phyloP scores from a whole-genome alignment of 2,329 filamentous ascomycete species.

The Ophiostoma perfectum region DNA sequence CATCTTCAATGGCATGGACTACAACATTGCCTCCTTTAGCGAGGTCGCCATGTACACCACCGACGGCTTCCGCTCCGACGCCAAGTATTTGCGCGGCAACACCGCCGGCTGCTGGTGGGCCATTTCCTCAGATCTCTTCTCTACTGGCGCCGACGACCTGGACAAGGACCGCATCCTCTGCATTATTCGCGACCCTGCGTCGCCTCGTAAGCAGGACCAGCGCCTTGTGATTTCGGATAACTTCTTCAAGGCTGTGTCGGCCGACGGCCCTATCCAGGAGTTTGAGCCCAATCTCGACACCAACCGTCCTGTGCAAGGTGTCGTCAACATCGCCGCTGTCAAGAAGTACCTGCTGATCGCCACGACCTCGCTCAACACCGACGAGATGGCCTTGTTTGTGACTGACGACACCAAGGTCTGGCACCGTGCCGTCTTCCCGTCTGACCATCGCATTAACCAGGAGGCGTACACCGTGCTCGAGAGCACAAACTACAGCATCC shows the following conservation, averaged over 20 bases:
- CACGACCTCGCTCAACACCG: slow-evolving; percentile 69
- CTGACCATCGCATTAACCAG: slow-evolving; percentile 72
- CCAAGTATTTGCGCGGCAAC: slow-evolving; percentile 59
- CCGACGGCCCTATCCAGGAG: slow-evolving; percentile 49
- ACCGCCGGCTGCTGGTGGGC: slow-evolving; percentile 84
- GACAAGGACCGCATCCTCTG: slow-evolving; percentile 73
- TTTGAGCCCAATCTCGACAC: slow-evolving; percentile 73
- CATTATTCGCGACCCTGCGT: slow-evolving; percentile 68
- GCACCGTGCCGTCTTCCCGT: slow-evolving; percentile 87
- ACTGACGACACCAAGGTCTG: slow-evolving; percentile 77
- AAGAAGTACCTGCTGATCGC: slow-evolving; percentile 85
- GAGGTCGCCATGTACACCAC: slow-evolving; percentile 68
- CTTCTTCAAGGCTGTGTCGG: slow-evolving; percentile 56
- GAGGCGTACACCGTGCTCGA: slow-evolving; percentile 91
- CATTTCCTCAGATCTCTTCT: slow-evolving; percentile 67
- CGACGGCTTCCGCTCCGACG: slow-evolving; percentile 70
- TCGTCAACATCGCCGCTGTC: slow-evolving; percentile 75
- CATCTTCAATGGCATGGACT: slow-evolving; percentile 73
- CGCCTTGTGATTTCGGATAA: slow-evolving; percentile 75
- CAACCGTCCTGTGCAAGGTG: slow-evolving; percentile 67
- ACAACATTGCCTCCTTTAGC: slow-evolving; percentile 57
- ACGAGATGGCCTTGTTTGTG: slow-evolving; percentile 88
- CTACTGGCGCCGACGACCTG: slow-evolving; percentile 58
- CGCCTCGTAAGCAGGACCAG: slow-evolving; percentile 66
- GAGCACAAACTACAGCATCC: slow-evolving; percentile 95